These are phyloP conservation scores for Microbotryomycetes sp. DNA, from an alignment of 1,284 basidiomycete genomes.

Conservation along the genomic window DNA sequence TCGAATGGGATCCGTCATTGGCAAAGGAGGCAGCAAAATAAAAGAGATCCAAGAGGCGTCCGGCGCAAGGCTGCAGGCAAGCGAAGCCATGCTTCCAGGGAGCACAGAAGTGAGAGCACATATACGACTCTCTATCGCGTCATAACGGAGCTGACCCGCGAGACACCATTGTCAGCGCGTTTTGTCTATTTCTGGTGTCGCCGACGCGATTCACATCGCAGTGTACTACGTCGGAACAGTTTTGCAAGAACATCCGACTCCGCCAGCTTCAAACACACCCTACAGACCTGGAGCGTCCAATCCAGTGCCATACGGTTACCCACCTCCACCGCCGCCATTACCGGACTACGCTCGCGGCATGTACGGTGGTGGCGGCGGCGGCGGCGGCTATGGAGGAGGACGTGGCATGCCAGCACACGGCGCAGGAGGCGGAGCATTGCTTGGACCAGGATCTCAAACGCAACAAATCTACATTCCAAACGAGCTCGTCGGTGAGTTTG, in stretches of 20 bases:
- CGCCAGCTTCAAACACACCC: conserved; percentile 39
- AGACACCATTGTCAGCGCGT: conserved; percentile 59
- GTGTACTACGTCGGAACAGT: conserved; percentile 54
- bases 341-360: conserved; percentile 6
- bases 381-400: conserved; percentile 32
- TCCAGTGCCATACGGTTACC: conserved; percentile 1
- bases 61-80: conserved; percentile 90
- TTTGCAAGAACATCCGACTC: conserved; percentile 43
- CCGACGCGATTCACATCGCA: conserved; percentile 99
- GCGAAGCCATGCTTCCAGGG: conserved; percentile 95
- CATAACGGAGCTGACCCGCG: neutral
- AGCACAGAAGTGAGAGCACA: conserved; percentile 69
- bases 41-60: conserved; percentile 99
- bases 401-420: conserved; percentile 19
- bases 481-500: conserved; percentile 68
- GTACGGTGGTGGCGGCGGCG: conserved; percentile 8
- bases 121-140: neutral
- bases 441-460: conserved; percentile 63
- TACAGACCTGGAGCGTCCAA: conserved; percentile 39
- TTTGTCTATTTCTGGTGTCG: conserved; percentile 93
- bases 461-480: conserved; percentile 99
- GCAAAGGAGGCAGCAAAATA: conserved; percentile 94
- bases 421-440: conserved; percentile 46
- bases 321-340: conserved; percentile 1
- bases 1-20: conserved; percentile 98